Base-by-base conservation (phyloP, 345 rosid genomes). In the Pistacia integerrima region DNA sequence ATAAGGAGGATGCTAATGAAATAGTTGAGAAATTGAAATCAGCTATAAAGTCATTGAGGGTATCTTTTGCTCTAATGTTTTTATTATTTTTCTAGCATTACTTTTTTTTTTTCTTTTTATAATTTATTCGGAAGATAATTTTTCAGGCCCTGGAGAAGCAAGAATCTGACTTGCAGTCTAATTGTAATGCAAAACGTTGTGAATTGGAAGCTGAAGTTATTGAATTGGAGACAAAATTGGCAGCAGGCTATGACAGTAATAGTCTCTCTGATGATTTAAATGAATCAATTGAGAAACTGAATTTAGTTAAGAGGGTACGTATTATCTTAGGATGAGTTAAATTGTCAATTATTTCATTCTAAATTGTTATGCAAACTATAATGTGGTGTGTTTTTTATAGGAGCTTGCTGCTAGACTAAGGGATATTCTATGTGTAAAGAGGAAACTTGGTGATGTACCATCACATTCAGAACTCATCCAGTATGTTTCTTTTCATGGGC, bases 381-480 rank as follows among this genome's bases (percentile, higher is more conserved):
- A 67, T 76, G 22, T 77, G 67, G 58, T 48, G n/a, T 59, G 18
- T 6, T 65, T 60, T 25, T 41, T 41, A 70, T 80, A 94, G 98
- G 97, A 91, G 79, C 89, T 93, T 56, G 92, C 91, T 16, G 88
- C 88, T 64, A 85, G 55, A 28, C 85, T 89, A 59, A 85, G 90
- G 81, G 86, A 80, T 14, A 76, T 86, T 71, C 58, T 91, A 22
- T 87, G 89, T 2, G 65, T 90, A 74, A 94, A 85, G 84, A 81
- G 84, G 77, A 84, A 85, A 82, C 87, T 90, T 79, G 97, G 81
- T 83, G 88, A 93, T 66, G 85, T 85, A 58, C 94, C 98, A 69
- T 85, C 89, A 70, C 94, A 88, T 25, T 84, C 91, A 48, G 97
- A 94, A 75, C 93, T 91, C 56, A 83, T 85, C 67, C 98, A 91